phyloP scores from a whole-genome alignment of 2,329 filamentous ascomycete species.

The Aureobasidium sp. region DNA sequence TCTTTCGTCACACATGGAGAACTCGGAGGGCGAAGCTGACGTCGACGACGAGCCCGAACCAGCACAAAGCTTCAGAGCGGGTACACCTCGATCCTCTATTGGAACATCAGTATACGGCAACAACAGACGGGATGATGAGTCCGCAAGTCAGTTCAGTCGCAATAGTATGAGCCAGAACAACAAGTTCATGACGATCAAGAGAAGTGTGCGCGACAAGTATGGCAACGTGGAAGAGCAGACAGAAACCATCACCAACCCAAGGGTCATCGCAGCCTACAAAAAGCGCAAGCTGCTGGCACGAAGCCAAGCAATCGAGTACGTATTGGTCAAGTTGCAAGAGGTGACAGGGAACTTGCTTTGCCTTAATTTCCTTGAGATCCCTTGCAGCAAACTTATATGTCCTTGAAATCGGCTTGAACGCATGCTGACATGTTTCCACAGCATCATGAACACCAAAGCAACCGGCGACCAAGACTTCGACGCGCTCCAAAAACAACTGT shows the following conservation, averaged over 20 bases:
- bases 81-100: constrained; percentile 59
- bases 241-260: constrained; percentile 48
- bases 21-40: constrained; percentile 65
- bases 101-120: constrained; percentile 42
- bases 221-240: constrained; percentile 29
- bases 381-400: neutral
- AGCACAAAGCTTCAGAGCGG: constrained; percentile 30
- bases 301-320: constrained; percentile 64
- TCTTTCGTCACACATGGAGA: constrained; percentile 62
- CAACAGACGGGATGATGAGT: constrained; percentile 64
- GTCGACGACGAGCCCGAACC: constrained; percentile 43
- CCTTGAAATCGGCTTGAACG: neutral
- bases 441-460: constrained; percentile 50
- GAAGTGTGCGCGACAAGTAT: constrained; percentile 54
- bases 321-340: constrained; percentile 18
- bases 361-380: neutral
- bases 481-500: constrained; percentile 51
- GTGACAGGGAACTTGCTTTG: neutral
- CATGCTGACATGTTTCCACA: constrained; percentile 26
- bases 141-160: constrained; percentile 43
- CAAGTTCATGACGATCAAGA: constrained; percentile 64
- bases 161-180: constrained; percentile 47
- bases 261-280: constrained; percentile 82
- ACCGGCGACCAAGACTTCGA: constrained; percentile 61
- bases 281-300: constrained; percentile 65